Percentiles rank a stretch among this genome's conserved stretches.
These are phyloP conservation scores for Uronychia binucleata DNA, from an alignment of 73 alveolate genomes.

Conservation along the genomic window DNA sequence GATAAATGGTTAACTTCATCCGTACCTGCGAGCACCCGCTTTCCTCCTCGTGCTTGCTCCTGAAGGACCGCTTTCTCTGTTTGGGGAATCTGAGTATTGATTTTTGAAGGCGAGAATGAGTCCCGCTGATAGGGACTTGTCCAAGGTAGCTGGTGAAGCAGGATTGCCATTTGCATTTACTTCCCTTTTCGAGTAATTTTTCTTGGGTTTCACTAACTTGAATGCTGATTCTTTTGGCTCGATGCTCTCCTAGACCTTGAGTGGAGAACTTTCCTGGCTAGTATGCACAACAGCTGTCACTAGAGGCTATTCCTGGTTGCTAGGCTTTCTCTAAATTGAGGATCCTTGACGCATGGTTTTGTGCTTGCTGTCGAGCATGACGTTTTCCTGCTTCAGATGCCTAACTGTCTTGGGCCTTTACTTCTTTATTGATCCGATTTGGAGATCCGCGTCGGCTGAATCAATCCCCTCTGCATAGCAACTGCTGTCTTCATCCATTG, in stretches of 20 bases:
- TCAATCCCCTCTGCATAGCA: too few relatives aligned
- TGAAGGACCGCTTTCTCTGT: background rate
- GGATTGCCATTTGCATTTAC: background rate
- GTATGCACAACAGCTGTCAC: too few relatives aligned
- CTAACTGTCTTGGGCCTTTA: too few relatives aligned
- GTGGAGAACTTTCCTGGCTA: background rate
- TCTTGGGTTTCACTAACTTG: background rate
- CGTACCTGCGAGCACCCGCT: background rate
- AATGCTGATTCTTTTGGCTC: background rate
- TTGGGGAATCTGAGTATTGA: background rate
- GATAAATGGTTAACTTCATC: too few relatives aligned
- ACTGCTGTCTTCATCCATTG: background rate
- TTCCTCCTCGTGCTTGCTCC: background rate
- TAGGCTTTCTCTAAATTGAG: too few relatives aligned
- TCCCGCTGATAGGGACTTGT: background rate
- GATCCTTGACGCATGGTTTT: too few relatives aligned
- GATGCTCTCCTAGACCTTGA: background rate
- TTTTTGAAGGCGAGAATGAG: background rate
- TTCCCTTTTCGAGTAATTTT: too few relatives aligned
- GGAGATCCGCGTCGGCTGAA: too few relatives aligned
- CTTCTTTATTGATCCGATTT: too few relatives aligned
- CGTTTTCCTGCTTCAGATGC: too few relatives aligned
- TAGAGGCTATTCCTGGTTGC: too few relatives aligned
- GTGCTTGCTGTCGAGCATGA: too few relatives aligned
- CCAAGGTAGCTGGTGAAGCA: background rate